Percentiles rank a stretch among this genome's conserved stretches.
Conservation (phyloP, 2,329 filamentous ascomycete species). For the Colletotrichum godetiae region DNA sequence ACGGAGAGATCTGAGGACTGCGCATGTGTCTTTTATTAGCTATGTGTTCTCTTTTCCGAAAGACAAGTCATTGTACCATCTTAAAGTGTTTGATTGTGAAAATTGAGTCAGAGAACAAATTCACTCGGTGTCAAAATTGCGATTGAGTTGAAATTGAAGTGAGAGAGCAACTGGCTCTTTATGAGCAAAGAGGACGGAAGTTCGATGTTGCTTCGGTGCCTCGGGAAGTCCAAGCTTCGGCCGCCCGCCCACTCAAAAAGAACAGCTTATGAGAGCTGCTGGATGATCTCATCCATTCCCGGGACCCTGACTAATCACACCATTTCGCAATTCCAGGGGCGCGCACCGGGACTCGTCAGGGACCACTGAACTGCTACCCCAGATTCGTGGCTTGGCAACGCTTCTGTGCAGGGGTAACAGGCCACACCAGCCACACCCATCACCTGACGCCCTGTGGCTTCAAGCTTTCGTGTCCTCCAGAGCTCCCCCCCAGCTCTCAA, state of each 20-base stretch:
- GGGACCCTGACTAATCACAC: slow-evolving; percentile 28
- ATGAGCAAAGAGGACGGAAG: slow-evolving; percentile 5
- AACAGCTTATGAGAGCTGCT: not conserved
- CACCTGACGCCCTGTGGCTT: slow-evolving; percentile 34
- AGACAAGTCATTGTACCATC: slow-evolving; percentile 15
- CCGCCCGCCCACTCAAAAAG: slow-evolving; percentile 2
- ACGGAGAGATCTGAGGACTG: slow-evolving; percentile 56
- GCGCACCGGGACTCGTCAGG: not conserved
- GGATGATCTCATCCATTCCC: slow-evolving; percentile 35
- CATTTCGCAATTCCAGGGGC: not conserved
- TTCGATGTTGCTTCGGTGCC: slow-evolving; percentile 10
- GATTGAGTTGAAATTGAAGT: not conserved
- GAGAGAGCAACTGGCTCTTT: not conserved
- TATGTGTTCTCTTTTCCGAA: not conserved
- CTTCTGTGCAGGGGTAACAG: not conserved
- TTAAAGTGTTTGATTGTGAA: not conserved
- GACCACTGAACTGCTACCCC: slow-evolving; percentile 17
- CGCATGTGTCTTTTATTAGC: slow-evolving; percentile 28
- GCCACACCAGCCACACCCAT: slow-evolving; percentile 27
- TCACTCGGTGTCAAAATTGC: not conserved
- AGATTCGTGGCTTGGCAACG: slow-evolving; percentile 27
- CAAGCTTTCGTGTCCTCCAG: slow-evolving; percentile 50
- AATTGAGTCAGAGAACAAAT: not conserved
- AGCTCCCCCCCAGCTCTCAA: slow-evolving; percentile 36
- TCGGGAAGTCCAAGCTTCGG: slow-evolving; percentile 32